phyloP scores from a whole-genome alignment of 352 stramenopile genomes.

The Phytophthora hibernalis region DNA sequence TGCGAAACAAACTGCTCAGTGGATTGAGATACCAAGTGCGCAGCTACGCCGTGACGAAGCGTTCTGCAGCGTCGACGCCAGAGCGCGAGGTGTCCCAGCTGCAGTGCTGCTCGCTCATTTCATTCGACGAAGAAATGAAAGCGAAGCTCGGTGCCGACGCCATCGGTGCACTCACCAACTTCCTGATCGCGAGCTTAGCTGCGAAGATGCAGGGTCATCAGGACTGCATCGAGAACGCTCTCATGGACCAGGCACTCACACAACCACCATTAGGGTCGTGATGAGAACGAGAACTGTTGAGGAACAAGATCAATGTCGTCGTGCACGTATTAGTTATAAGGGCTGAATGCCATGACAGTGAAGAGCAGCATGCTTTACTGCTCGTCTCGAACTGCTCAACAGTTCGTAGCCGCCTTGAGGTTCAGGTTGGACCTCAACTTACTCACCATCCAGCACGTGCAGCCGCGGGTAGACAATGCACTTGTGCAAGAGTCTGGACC shows the following conservation, averaged over 20 bases:
- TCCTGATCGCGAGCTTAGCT: conserved; percentile 27
- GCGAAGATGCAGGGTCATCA: conserved; percentile 36
- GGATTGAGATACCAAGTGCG: conserved; percentile 32
- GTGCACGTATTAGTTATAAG: background rate
- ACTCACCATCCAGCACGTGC: background rate
- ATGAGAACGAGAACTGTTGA: background rate
- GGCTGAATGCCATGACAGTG: background rate
- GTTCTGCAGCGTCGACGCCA: conserved; percentile 24
- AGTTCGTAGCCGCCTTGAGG: background rate
- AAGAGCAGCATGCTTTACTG: background rate
- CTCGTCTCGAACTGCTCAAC: background rate
- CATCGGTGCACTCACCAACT: conserved; percentile 29
- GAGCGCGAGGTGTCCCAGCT: conserved; percentile 32
- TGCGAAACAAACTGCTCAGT: conserved; percentile 29
- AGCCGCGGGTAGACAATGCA: conserved; percentile 16
- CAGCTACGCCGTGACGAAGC: conserved; percentile 30
- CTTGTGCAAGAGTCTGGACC: conserved; percentile 21
- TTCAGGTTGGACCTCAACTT: background rate
- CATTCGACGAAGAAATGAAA: conserved; percentile 26
- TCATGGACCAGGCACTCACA: conserved; percentile 33
- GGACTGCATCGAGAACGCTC: conserved; percentile 37
- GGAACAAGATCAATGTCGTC: too few relatives aligned
- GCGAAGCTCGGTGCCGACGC: conserved; percentile 16
- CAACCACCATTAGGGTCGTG: background rate
- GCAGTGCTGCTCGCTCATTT: conserved; percentile 34